phyloP scores from a whole-genome alignment of 495 filamentous ascomycete genomes.

The Hypoxylon subgilvum region DNA sequence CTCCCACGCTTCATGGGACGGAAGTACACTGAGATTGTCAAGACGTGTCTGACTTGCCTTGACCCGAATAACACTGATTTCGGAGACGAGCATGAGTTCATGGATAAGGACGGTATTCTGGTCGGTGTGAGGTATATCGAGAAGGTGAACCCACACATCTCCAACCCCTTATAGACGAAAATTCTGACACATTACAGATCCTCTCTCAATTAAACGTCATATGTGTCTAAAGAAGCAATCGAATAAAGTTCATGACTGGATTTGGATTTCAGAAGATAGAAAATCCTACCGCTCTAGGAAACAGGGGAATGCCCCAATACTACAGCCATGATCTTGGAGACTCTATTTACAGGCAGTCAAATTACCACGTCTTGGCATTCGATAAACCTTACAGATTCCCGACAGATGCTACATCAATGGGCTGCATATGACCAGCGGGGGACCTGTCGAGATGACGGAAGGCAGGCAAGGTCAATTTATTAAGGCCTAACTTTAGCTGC shows the following conservation, averaged over 20 bases:
- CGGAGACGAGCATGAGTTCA: slow-evolving; percentile 52
- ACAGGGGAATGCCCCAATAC: too few relatives aligned
- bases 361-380: background rate
- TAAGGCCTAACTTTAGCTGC: slow-evolving; percentile 22
- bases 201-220: too few relatives aligned
- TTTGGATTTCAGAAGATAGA: too few relatives aligned
- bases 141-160: slow-evolving; percentile 36
- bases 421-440: slow-evolving; percentile 2
- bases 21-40: slow-evolving; percentile 53
- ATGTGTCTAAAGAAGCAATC: too few relatives aligned
- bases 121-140: slow-evolving; percentile 60
- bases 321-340: too few relatives aligned
- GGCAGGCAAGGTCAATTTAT: background rate
- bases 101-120: slow-evolving; percentile 58
- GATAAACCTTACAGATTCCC: background rate
- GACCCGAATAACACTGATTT: slow-evolving; percentile 56
- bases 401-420: background rate
- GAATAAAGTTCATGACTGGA: too few relatives aligned
- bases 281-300: too few relatives aligned
- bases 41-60: slow-evolving; percentile 61
- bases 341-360: background rate
- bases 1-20: slow-evolving; percentile 55
- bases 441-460: background rate
- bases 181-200: too few relatives aligned
- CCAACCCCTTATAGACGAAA: too few relatives aligned